Base-by-base conservation (phyloP, 2,329 filamentous ascomycete genomes). In the Coniochaeta ligniaria region DNA sequence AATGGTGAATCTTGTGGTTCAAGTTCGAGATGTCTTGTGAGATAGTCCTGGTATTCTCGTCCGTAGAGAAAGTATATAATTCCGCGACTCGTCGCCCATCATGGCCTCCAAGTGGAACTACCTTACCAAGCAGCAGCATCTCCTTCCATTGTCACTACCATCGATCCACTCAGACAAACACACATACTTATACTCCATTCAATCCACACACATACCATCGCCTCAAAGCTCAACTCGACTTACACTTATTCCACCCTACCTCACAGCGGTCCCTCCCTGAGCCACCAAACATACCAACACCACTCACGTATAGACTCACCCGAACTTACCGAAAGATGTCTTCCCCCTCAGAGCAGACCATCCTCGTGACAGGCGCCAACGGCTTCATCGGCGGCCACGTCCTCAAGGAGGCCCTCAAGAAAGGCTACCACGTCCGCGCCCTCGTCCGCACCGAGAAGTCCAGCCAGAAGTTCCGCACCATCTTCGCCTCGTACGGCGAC, bases 361-460 rank as follows among this genome's bases (percentile, higher is more conserved):
- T 71, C 59, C 66, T 71, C 62, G 55, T 72, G 50, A 71, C 69
- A 24, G 67, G 69, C 28, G 66, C 63, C 35, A 68, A 66, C 59
- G 67, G 69, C 63, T 71, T 63, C 65, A 65, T 72, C 50, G 69
- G 65, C 55, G 68, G 64, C n/a, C 66, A 72, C 50, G 65, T 72
- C 65, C 61, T 72, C 60, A 58, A 67, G n/a, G 59, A 59, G n/a
- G 67, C 68, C 9, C 63, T 72, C 1, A 64, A 64, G 16, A 60
- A 62, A 9, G 69, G 69, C 20, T 66, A 66, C 64, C 59, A 59
- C 24, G 68, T 71, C 28, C 68, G 66, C 56, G 60, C 67, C 16
- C 66, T 67, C 1, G 67, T 63, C 5, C 69, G 70, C 16, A 64
- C 64, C 36, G 61, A 60, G 9, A 58, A 66, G 17, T 67, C 68